Conservation (phyloP, 2,329 filamentous ascomycete species). For the Amauroascus verrucosus region DNA sequence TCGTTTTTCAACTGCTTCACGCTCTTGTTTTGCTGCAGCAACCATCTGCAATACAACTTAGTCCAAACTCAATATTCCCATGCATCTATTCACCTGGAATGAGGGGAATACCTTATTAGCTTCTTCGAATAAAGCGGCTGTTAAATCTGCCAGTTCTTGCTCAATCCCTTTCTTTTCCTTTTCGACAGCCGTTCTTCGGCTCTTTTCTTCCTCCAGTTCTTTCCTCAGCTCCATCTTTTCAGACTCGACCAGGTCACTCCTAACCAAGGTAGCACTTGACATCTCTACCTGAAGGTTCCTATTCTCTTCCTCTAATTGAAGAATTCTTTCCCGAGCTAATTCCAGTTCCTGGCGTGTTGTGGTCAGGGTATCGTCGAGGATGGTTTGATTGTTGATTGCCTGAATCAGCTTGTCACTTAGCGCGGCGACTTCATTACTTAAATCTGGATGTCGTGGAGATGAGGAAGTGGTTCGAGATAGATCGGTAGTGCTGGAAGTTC, state of each 20-base stretch:
- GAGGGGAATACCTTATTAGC: slow-evolving; percentile 62
- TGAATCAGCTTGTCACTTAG: slow-evolving; percentile 94
- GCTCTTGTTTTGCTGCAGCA: slow-evolving; percentile 72
- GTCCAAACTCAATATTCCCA: slow-evolving; percentile 1
- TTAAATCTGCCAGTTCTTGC: slow-evolving; percentile 80
- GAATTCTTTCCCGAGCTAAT: slow-evolving; percentile 55
- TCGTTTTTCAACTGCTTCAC: slow-evolving; percentile 68
- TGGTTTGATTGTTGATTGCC: slow-evolving; percentile 92
- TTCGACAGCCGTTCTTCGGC: slow-evolving; percentile 54
- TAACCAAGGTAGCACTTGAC: slow-evolving; percentile 63
- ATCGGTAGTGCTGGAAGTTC: slow-evolving; percentile 29
- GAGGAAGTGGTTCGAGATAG: slow-evolving; percentile 28
- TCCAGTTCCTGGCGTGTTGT: slow-evolving; percentile 77
- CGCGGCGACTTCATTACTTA: slow-evolving; percentile 69
- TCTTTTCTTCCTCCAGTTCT: slow-evolving; percentile 55
- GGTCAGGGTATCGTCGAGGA: slow-evolving; percentile 76
- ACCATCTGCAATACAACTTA: slow-evolving; percentile 57
- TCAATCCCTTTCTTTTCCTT: slow-evolving; percentile 83
- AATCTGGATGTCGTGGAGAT: slow-evolving; percentile 45
- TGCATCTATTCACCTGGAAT: neutral
- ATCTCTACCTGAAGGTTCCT: slow-evolving; percentile 61
- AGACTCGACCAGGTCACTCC: slow-evolving; percentile 61
- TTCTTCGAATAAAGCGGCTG: slow-evolving; percentile 90
- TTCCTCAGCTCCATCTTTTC: slow-evolving; percentile 54
- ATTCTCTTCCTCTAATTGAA: slow-evolving; percentile 57